Conservation (phyloP, 2,329 filamentous ascomycete genomes). For the Penicillium sclerotiorum region DNA sequence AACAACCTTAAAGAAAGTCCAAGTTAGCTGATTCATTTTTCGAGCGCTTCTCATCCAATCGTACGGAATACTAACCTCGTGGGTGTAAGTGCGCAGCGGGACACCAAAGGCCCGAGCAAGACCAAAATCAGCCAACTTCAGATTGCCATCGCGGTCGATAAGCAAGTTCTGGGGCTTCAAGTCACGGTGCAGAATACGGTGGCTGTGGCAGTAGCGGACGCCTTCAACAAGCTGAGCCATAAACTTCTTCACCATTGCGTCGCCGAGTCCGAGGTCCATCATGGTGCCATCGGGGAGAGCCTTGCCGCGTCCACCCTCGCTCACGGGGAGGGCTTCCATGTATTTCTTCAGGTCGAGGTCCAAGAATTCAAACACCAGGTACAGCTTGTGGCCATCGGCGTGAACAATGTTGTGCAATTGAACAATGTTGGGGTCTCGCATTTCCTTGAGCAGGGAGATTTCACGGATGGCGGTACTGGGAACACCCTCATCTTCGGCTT, state of each 20-base stretch:
- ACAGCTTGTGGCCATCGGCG: constrained; percentile 91
- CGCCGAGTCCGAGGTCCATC: constrained; percentile 69
- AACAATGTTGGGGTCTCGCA: constrained; percentile 90
- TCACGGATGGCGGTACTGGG: constrained; percentile 92
- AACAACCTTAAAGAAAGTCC: constrained; percentile 64
- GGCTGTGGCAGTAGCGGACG: constrained; percentile 84
- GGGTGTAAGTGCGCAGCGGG: constrained; percentile 86
- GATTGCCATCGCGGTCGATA: constrained; percentile 82
- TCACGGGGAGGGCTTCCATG: constrained; percentile 86
- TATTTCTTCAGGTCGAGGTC: constrained; percentile 94
- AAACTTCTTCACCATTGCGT: constrained; percentile 87
- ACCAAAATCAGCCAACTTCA: constrained; percentile 90
- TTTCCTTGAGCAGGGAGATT: constrained; percentile 91
- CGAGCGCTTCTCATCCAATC: background rate
- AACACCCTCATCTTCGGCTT: constrained; percentile 92
- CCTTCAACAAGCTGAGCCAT: constrained; percentile 86
- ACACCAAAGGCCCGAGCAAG: constrained; percentile 89
- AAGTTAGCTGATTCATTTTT: background rate
- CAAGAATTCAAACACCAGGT: constrained; percentile 89
- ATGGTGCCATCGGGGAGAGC: constrained; percentile 77
- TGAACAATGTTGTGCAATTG: constrained; percentile 89
- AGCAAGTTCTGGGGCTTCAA: constrained; percentile 89
- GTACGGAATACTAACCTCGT: constrained; percentile 61
- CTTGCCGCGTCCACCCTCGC: constrained; percentile 82
- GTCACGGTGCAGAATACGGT: constrained; percentile 84